These are phyloP conservation scores for Hericium coralloides DNA, from an alignment of 768 basidiomycete genomes.

Conservation along the genomic window DNA sequence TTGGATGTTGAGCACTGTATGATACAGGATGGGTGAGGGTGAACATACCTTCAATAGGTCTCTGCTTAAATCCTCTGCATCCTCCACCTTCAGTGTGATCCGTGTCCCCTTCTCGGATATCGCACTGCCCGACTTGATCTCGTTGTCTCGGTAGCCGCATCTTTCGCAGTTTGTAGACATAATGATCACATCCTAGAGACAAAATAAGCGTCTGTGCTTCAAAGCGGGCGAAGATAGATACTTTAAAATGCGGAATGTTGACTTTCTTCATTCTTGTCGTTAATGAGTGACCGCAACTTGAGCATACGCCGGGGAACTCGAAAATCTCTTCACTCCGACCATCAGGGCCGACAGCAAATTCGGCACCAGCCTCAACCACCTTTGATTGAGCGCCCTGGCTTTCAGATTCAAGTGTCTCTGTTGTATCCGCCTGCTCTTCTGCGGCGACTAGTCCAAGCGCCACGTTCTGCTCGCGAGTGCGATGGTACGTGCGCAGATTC, in stretches of 20 bases:
- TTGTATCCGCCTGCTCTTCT: conserved; percentile 23
- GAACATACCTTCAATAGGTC: conserved; percentile 83
- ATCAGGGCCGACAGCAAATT: conserved; percentile 18
- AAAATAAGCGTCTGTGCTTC: background rate
- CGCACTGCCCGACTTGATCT: conserved; percentile 90
- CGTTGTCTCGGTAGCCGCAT: conserved; percentile 96
- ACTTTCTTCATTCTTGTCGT: conserved; percentile 95
- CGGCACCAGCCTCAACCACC: conserved; percentile 10
- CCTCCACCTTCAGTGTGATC: conserved; percentile 85
- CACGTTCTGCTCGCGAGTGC: conserved; percentile 76
- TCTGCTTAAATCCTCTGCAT: conserved; percentile 83
- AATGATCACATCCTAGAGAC: conserved; percentile 77
- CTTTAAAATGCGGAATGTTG: conserved; percentile 96
- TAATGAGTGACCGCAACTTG: conserved; percentile 75
- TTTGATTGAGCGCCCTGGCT: conserved; percentile 1
- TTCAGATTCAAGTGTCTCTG: background rate
- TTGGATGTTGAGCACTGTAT: background rate
- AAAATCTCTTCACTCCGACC: conserved; percentile 78
- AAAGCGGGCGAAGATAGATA: conserved; percentile 2
- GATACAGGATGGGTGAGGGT: background rate
- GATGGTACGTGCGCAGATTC: conserved; percentile 75
- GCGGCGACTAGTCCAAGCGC: conserved; percentile 60
- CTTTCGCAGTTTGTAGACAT: conserved; percentile 96
- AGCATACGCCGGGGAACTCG: conserved; percentile 81
- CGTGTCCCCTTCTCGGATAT: conserved; percentile 82